These are phyloP conservation scores for Globisporangium ultimum DNA, from an alignment of 352 stramenopile genomes.

Conservation along the genomic window DNA sequence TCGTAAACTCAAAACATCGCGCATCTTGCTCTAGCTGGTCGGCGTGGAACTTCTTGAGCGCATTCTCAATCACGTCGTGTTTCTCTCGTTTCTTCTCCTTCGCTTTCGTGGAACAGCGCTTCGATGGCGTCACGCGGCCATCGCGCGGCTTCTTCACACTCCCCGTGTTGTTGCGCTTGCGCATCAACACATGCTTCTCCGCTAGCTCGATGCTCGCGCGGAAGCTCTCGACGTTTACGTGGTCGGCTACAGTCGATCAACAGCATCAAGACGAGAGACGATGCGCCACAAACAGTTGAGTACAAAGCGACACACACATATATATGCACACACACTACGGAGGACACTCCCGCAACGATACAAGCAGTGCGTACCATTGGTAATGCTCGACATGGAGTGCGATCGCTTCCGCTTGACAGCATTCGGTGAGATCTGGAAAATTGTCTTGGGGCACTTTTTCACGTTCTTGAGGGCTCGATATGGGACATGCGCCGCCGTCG, in stretches of 20 bases:
- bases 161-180: slow-evolving; percentile 17
- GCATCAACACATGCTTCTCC: slow-evolving; percentile 12
- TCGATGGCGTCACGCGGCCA: slow-evolving; percentile 35
- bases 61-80: slow-evolving; percentile 56
- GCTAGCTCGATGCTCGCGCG: slow-evolving; percentile 16
- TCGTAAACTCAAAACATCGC: slow-evolving; percentile 53
- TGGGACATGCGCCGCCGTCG: slow-evolving; percentile 10
- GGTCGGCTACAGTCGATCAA: slow-evolving; percentile 7
- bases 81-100: slow-evolving; percentile 57
- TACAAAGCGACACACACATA: background rate
- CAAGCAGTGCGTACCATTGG: slow-evolving; percentile 24
- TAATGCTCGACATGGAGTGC: slow-evolving; percentile 32
- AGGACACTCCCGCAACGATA: background rate
- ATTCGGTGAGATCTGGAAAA: slow-evolving; percentile 41
- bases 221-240: slow-evolving; percentile 17
- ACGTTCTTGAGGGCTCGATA: slow-evolving; percentile 11
- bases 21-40: slow-evolving; percentile 18
- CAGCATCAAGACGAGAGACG: background rate
- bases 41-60: slow-evolving; percentile 47
- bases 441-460: slow-evolving; percentile 19
- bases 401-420: slow-evolving; percentile 61
- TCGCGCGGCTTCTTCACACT: slow-evolving; percentile 20
- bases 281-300: background rate
- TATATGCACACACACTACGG: background rate
- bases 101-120: slow-evolving; percentile 41